These are phyloP conservation scores for Arachis stenosperma DNA, from an alignment of 306 rosid genomes.

Conservation along the genomic window DNA sequence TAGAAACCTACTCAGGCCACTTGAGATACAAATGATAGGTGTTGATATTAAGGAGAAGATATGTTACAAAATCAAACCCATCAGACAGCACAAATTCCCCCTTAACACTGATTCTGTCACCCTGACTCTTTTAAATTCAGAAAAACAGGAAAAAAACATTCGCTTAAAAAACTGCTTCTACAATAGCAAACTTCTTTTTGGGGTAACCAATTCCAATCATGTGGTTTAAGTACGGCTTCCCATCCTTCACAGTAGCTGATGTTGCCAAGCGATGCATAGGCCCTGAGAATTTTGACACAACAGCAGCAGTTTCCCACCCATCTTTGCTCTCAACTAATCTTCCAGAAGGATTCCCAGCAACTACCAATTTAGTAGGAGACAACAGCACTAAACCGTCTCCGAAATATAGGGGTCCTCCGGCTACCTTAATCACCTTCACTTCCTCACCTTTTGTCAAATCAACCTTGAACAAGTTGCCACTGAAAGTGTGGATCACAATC, in stretches of 20 bases:
- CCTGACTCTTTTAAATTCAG: not conserved
- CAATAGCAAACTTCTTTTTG: slow-evolving; percentile 76
- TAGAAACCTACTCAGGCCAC: not conserved
- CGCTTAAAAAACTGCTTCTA: slow-evolving; percentile 73
- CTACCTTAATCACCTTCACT: slow-evolving; percentile 58
- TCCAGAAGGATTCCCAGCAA: slow-evolving; percentile 79
- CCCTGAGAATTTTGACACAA: slow-evolving; percentile 64
- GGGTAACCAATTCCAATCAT: slow-evolving; percentile 81
- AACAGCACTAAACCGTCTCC: slow-evolving; percentile 86
- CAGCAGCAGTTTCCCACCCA: slow-evolving; percentile 85
- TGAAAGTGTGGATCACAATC: slow-evolving; percentile 72
- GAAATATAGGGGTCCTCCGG: slow-evolving; percentile 59
- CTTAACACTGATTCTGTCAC: not conserved
- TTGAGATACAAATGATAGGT: not conserved
- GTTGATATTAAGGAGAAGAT: not conserved
- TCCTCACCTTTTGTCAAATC: slow-evolving; percentile 69
- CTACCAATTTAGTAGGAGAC: slow-evolving; percentile 75
- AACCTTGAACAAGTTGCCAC: slow-evolving; percentile 74
- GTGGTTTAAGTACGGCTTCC: slow-evolving; percentile 79
- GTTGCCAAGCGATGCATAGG: slow-evolving; percentile 79
- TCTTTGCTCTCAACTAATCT: slow-evolving; percentile 84
- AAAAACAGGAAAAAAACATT: not conserved
- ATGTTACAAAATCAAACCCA: slow-evolving; percentile 18
- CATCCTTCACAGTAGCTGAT: slow-evolving; percentile 85
- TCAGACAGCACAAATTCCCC: slow-evolving; percentile 3